Base-by-base conservation (phyloP, 116 monocot genomes). In the Posidonia oceanica region DNA sequence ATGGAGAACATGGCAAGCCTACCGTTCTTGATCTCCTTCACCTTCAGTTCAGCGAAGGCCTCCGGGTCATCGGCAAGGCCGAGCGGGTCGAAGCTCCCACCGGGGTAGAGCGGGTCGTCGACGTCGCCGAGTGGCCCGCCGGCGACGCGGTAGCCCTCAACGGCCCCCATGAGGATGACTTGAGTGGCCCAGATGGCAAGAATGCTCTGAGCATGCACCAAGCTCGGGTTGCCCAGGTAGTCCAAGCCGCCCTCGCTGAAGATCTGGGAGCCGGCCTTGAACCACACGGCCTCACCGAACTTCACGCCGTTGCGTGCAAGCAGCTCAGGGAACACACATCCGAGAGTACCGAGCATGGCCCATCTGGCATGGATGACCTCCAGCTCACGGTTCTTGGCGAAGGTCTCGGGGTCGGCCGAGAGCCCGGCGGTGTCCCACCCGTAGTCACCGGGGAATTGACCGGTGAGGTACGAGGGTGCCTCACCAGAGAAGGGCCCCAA, bases 21-120 rank as follows among this genome's bases (percentile, higher is more conserved):
- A 0, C 87, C 87, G 14, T 87, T 87, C 87, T 87, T 87, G 52
- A 87, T 64, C 83, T 87, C 87, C 78, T 87, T 87, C 68, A 87
- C 84, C 84, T 87, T 87, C 38, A 87, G 68, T 77, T 86, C 86
- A 0, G 82, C 86, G 69, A 86, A 86, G 4, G 83, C 86, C 71
- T 86, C 83, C 0, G 86, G 86, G 72, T 86, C 86, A 21, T 86
- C 83, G 5, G 83, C 83, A 17, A 86, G 70, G 13, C 79, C 81
- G 15, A 87, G 63, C 0, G 87, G 87, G 67, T 87, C 87, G 68
- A 87, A 87, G 76, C 78, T 87, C 2, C 84, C 87, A 3, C 81
- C 83, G 0, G 87, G 87, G 76, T 87, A 87, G 12, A 87, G 71
- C 1, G 83, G 84, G 68, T 84, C 83, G 38, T 63, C 59, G 14